These are phyloP conservation scores for Zymoseptoria pseudotritici DNA, from an alignment of 2,329 filamentous ascomycete species.

Conservation along the genomic window DNA sequence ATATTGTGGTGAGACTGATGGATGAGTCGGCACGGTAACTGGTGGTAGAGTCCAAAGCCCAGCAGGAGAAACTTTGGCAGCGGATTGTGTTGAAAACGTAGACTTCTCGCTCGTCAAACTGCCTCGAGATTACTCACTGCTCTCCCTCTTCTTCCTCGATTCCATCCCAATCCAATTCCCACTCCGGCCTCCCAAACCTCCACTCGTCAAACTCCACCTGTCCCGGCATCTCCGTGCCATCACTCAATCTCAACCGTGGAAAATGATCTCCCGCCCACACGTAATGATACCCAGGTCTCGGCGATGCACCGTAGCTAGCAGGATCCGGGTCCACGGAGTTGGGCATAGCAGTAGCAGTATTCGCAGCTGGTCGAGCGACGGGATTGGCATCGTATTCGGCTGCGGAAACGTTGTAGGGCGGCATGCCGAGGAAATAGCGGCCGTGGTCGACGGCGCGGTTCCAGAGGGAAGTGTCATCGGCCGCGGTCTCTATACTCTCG, in stretches of 20 bases:
- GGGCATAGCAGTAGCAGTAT: not conserved
- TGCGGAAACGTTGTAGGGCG: constrained; percentile 19
- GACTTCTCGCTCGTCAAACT: too few relatives aligned
- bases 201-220: constrained; percentile 32
- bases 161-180: constrained; percentile 20
- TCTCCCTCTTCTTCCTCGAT: not conserved
- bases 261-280: constrained; percentile 37
- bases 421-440: constrained; percentile 27
- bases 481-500: not conserved
- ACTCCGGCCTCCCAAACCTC: constrained; percentile 27
- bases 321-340: constrained; percentile 14
- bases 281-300: constrained; percentile 31
- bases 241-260: constrained; percentile 37
- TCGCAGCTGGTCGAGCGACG: constrained; percentile 4
- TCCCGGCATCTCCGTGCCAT: constrained; percentile 43
- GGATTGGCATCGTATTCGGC: constrained; percentile 10
- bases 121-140: too few relatives aligned
- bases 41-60: too few relatives aligned
- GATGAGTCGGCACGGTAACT: too few relatives aligned
- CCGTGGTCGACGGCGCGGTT: constrained; percentile 17
- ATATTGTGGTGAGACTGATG: too few relatives aligned
- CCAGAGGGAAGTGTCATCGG: constrained; percentile 5
- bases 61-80: too few relatives aligned
- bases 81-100: too few relatives aligned
- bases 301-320: constrained; percentile 23